Conservation (phyloP, 23 red algal genomes). For the Gracilaria gracilis region DNA sequence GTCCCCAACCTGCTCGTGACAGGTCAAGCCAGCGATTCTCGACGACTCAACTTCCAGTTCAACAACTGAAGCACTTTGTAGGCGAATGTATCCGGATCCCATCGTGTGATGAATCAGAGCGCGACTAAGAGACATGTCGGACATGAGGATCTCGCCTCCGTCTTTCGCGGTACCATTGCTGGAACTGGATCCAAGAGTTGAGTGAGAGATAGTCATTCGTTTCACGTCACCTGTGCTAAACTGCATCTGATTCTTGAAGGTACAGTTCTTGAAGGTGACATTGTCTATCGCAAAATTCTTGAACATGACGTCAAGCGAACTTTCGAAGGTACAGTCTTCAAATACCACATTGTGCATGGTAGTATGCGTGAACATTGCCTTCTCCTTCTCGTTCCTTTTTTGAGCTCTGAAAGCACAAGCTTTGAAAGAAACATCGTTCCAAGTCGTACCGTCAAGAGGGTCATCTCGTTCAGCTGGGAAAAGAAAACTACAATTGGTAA, state of each 20-base stretch:
- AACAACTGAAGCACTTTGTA: conserved; percentile 33
- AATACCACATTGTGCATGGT: conserved; percentile 52
- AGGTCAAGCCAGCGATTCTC: background rate
- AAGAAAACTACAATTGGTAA: conserved; percentile 17
- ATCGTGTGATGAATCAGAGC: conserved; percentile 23
- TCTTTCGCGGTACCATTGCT: conserved; percentile 2
- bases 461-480: background rate
- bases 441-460: conserved; percentile 32
- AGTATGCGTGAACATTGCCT: conserved; percentile 40
- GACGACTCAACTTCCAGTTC: conserved; percentile 5
- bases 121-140: conserved; percentile 42
- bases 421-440: conserved; percentile 57
- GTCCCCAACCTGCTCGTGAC: conserved; percentile 28
- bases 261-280: conserved; percentile 37
- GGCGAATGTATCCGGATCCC: conserved; percentile 22
- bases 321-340: conserved; percentile 43
- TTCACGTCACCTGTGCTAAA: conserved; percentile 15
- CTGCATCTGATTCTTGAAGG: conserved; percentile 21
- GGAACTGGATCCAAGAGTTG: conserved; percentile 15
- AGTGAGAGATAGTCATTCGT: conserved; percentile 18
- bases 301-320: conserved; percentile 25
- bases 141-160: conserved; percentile 32
- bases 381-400: background rate
- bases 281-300: conserved; percentile 35
- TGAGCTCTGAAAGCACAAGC: conserved; percentile 46